Conservation (phyloP, 2,329 filamentous ascomycete genomes). For the Diaporthe capsici region DNA sequence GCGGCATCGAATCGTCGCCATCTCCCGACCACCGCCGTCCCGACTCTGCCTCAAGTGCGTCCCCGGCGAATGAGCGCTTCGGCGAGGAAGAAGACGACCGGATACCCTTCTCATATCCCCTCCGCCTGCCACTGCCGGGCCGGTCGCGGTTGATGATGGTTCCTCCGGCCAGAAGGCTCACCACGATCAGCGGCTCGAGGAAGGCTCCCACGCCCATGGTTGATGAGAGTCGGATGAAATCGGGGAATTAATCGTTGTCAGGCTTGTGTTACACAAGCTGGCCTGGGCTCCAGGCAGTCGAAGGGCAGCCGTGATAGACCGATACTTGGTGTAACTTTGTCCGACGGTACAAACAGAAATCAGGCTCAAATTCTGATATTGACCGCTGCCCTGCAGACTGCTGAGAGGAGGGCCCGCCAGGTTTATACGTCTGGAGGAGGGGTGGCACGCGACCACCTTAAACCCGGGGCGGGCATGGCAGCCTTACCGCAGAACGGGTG, state of each 20-base stretch:
- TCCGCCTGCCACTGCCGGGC: conserved; percentile 17
- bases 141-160: conserved; percentile 72
- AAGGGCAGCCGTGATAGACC: background rate
- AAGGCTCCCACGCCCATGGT: conserved; percentile 65
- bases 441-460: conserved; percentile 24
- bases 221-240: background rate
- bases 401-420: background rate
- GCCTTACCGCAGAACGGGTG: background rate
- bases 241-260: background rate
- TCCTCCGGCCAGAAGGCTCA: conserved; percentile 71
- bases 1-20: conserved; percentile 38
- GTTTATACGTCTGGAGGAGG: conserved; percentile 17
- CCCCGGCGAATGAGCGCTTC: conserved; percentile 49
- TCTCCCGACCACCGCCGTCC: conserved; percentile 44
- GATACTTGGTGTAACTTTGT: background rate
- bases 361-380: background rate
- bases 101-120: conserved; percentile 1
- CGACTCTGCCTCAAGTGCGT: conserved; percentile 43
- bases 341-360: background rate
- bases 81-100: conserved; percentile 44
- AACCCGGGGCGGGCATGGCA: conserved; percentile 14
- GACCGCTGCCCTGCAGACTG: background rate
- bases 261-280: background rate
- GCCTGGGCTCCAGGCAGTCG: background rate
- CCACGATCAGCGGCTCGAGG: conserved; percentile 73